Evolutionary conservation across 1,284 basidiomycete genomes (phyloP), one percentile per base, ranked within the genome.

Genomic region (Cryptococcus wingfieldii): DNA sequence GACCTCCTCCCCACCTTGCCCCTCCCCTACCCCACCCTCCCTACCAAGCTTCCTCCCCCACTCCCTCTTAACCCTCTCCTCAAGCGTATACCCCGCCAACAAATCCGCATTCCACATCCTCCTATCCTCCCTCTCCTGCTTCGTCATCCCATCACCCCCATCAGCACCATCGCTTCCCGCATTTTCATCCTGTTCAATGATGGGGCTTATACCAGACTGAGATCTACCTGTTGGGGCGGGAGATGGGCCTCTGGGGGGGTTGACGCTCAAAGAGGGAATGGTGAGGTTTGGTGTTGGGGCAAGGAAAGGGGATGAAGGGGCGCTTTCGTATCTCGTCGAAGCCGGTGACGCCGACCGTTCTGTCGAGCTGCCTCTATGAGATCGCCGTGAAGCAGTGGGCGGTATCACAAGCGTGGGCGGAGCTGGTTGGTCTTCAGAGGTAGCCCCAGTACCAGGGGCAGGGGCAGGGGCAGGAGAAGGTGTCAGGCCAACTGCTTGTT

Each of bases 101-200:
- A 76, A 51, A 60, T 76, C 74, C 8, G 64, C 66, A 51, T 73
- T 73, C 74, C 74, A 76, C 58, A 65, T 48, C 28, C 59, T 58
- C 19, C 74, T 62, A 56, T 74, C 74, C 14, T 51, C 51, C 47
- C 70, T 59, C 28, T 67, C 64, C 5, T 67, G 61, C 18, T 63
- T 66, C 3, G 49, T 48, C 19, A 38, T 7, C 10, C 19, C 45
- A 46, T 23, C 44, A 16, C 55, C 54, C n/a, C 51, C 59, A 42
- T 55, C 59, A 19, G 19, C n/a, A n/a, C n/a, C n/a, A n/a, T n/a
- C n/a, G 14, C 53, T 56, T 16, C 50, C 57, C 8, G 51, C 25
- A n/a, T 50, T 52, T 10, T 45, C 27, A 12, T 48, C 55, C 4
- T 56, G 41, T 16, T 38, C 50, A 6, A 43, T 16, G 25, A 28